Evolutionary conservation across 1,284 basidiomycete genomes (phyloP).

Genomic region (Sanghuangporus baumii): DNA sequence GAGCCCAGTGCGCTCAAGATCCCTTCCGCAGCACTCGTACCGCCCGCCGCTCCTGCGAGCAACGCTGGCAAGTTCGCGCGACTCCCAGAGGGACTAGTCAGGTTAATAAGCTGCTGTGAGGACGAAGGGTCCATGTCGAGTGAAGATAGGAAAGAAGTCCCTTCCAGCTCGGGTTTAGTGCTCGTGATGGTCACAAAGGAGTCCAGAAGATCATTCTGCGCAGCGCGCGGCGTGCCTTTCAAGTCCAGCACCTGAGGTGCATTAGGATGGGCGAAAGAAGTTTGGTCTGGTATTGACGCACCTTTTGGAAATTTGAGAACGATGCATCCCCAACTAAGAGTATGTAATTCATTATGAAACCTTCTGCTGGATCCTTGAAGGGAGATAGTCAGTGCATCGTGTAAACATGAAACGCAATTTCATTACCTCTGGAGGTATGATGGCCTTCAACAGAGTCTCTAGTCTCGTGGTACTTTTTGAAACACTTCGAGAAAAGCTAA

Average conservation of each 20-base stretch:
- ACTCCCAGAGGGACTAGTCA: conserved; percentile 56
- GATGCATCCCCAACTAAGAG: conserved; percentile 88
- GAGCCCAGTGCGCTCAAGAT: conserved; percentile 54
- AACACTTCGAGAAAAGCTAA: conserved; percentile 71
- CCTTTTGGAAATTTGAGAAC: conserved; percentile 97
- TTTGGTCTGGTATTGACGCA: conserved; percentile 26
- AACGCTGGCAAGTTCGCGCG: conserved; percentile 44
- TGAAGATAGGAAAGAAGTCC: conserved; percentile 84
- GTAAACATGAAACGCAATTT: conserved; percentile 4
- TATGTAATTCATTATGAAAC: conserved; percentile 92
- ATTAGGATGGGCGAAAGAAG: neutral
- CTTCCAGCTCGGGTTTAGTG: conserved; percentile 78
- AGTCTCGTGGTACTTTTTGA: conserved; percentile 75
- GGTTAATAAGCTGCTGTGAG: conserved; percentile 36
- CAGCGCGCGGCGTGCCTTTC: conserved; percentile 82
- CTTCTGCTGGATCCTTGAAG: conserved; percentile 78
- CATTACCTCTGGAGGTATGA: conserved; percentile 82
- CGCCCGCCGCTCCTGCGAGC: conserved; percentile 26
- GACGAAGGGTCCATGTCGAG: conserved; percentile 88
- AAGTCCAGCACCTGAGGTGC: conserved; percentile 81
- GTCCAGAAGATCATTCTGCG: conserved; percentile 88
- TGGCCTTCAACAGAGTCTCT: conserved; percentile 90
- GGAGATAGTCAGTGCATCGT: conserved; percentile 12
- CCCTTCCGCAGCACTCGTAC: conserved; percentile 36
- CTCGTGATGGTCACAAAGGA: conserved; percentile 88